Base-by-base conservation (phyloP, 768 basidiomycete genomes). In the Phylloporus rhodoxanthus region DNA sequence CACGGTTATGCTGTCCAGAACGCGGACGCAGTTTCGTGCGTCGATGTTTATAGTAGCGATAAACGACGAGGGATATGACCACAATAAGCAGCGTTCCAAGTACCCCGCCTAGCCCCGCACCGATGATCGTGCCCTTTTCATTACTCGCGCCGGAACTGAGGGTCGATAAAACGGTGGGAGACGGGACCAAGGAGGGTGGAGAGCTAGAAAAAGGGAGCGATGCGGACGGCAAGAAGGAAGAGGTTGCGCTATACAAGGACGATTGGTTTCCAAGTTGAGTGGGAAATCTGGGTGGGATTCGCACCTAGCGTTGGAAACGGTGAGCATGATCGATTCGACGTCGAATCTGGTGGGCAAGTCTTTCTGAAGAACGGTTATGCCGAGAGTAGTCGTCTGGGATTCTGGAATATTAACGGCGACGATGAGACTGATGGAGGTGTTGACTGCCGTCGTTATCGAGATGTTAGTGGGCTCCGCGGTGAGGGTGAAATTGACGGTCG, bases 401-500 rank as follows among this genome's bases (percentile, higher is more conserved):
- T 72, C 71, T 0, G 61, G 64, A 14, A 81, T 68, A 36, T 73
- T 56, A 1, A 76, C 57, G 20, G 76, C 66, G 23, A 65, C 57
- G 23, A 74, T 68, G 23, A 70, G 59, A 20, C 63, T 67, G 28
- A 72, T 61, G 8, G 72, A 67, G 0, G 78, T 72, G 54, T 78
- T 70, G 42, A 79, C 67, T 19, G 57, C n/a, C 6, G 55, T 51
- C 0, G 67, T 70, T 37, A 74, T 55, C 3, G 68, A 57, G 38
- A 70, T 60, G n/a, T 74, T 68, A 15, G 53, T 43, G 0, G 70
- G 68, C 5, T 63, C 63, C 21, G 66, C 67, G 7, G 76, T 73
- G 26, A 78, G 52, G 1, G 79, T 78, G 30, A 82, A 63, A 52
- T 81, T 80, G 50, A 76, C 65, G 17, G 72, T 75, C 3, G 80